Conservation (phyloP, 768 basidiomycete species). For the Sporobolomyces phaffii region DNA sequence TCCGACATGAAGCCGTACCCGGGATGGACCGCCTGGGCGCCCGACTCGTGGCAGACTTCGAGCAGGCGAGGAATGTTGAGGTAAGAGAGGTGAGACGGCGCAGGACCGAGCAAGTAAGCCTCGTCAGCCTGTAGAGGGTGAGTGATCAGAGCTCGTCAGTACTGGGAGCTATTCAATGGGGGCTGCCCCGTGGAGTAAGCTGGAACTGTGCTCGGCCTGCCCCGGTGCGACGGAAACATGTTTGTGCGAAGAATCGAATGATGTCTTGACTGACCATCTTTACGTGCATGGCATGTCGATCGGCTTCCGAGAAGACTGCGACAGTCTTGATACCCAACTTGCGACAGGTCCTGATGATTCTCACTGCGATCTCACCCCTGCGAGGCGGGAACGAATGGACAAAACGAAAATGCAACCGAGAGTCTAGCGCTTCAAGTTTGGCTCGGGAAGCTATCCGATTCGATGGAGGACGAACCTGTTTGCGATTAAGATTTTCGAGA, state of each 20-base stretch:
- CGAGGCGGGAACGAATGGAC: neutral
- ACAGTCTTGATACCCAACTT: slow-evolving; percentile 85
- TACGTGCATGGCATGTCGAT: slow-evolving; percentile 74
- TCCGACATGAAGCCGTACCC: slow-evolving; percentile 84
- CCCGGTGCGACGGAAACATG: too few relatives aligned
- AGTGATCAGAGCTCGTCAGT: neutral
- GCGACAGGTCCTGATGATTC: slow-evolving; percentile 82
- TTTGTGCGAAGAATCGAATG: too few relatives aligned
- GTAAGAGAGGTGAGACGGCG: slow-evolving; percentile 80
- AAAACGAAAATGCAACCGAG: too few relatives aligned
- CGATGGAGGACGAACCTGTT: slow-evolving; percentile 58
- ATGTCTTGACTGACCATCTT: slow-evolving; percentile 57
- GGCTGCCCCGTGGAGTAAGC: too few relatives aligned
- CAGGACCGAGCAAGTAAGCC: slow-evolving; percentile 88
- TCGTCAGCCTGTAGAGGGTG: slow-evolving; percentile 62
- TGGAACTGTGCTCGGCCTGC: too few relatives aligned
- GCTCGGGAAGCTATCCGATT: neutral
- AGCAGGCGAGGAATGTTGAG: slow-evolving; percentile 82
- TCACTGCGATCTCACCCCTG: slow-evolving; percentile 93
- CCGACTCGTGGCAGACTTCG: slow-evolving; percentile 68
- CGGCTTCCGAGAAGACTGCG: slow-evolving; percentile 84
- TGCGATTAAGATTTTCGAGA: slow-evolving; percentile 85
- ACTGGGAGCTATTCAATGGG: too few relatives aligned
- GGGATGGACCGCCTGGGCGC: slow-evolving; percentile 90
- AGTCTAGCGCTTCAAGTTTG: too few relatives aligned